phyloP scores from a whole-genome alignment of 179 eudicot genomes.

The Dionaea muscipula region DNA sequence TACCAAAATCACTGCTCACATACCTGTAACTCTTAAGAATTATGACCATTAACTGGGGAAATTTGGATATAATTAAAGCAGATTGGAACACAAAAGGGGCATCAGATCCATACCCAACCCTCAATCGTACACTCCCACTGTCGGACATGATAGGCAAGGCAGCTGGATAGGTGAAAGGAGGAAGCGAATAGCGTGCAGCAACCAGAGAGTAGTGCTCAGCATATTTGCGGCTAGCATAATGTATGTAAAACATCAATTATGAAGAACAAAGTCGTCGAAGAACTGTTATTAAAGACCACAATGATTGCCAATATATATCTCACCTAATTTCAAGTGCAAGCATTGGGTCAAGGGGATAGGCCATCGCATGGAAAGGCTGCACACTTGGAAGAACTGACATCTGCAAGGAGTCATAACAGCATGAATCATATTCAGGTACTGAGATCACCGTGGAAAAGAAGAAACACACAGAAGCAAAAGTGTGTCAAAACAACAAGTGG shows the following conservation, averaged over 20 bases:
- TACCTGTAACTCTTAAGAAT: constrained; percentile 40
- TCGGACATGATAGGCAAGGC: constrained; percentile 52
- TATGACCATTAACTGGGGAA: neutral
- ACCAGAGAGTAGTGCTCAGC: constrained; percentile 81
- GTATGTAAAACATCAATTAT: constrained; percentile 4
- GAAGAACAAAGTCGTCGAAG: neutral
- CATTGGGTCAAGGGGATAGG: constrained; percentile 90
- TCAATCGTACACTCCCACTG: constrained; percentile 57
- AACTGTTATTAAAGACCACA: neutral
- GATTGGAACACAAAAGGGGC: neutral
- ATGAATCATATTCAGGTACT: constrained; percentile 2
- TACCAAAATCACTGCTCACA: constrained; percentile 99
- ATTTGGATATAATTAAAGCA: neutral
- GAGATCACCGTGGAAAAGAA: constrained; percentile 2
- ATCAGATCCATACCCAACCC: constrained; percentile 61
- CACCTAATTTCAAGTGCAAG: constrained; percentile 94
- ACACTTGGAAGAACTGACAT: constrained; percentile 86
- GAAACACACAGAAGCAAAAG: neutral
- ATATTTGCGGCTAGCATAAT: constrained; percentile 64
- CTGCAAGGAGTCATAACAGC: constrained; percentile 29
- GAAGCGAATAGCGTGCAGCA: constrained; percentile 70
- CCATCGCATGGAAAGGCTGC: constrained; percentile 98
- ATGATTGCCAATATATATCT: constrained; percentile 3
- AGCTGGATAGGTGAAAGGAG: constrained; percentile 67
- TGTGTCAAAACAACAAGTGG: neutral